Evolutionary conservation across 345 rosid species (phyloP), one percentile per base, ranked within the genome.

Genomic region (Heritiera fomes): DNA sequence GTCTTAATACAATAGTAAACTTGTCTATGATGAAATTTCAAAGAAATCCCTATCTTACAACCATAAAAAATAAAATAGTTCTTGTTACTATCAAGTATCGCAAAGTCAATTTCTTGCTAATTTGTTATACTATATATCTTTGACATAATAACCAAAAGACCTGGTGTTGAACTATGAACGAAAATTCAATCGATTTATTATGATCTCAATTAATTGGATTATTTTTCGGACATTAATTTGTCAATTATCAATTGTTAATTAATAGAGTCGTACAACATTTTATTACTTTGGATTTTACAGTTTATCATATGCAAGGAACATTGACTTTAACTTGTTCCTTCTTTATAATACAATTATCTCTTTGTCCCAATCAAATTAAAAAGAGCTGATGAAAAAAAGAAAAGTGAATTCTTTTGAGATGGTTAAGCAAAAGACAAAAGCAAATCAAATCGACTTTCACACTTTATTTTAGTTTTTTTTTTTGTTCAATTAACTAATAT

Each of bases 301-400:
- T 2, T 41, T 4, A 41, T 5, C 5, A 41, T 41, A 3, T 41
- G 43, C 6, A 66, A 17, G 58, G 41, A 66, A 43, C 71, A 68
- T 20, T n/a, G 53, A 23, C 30, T 20, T 46, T 45, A 69, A 69
- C 55, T 41, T 69, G 73, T 46, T 69, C 28, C 55, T 45, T 47
- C 73, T 69, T 69, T 70, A 70, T 7, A 70, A 47, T 28, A 70
- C 74, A 56, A 70, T 28, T 23, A 70, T 28, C 50, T 3, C n/a
- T 70, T 8, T 23, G 11, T 69, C 58, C 7, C 20, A 47, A 49
- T 28, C 74, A 28, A 69, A 69, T 12, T 20, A 68, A 68, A 67
- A 68, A 23, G 73, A 68, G 53, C 8, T 11, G 0, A 45, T 30
- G 38, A 45, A 46, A 68, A 45, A 40, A 9, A 3, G 3, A 10